Evolutionary conservation across 73 alveolate species (phyloP).

Genomic region (Stentor roeselii): DNA sequence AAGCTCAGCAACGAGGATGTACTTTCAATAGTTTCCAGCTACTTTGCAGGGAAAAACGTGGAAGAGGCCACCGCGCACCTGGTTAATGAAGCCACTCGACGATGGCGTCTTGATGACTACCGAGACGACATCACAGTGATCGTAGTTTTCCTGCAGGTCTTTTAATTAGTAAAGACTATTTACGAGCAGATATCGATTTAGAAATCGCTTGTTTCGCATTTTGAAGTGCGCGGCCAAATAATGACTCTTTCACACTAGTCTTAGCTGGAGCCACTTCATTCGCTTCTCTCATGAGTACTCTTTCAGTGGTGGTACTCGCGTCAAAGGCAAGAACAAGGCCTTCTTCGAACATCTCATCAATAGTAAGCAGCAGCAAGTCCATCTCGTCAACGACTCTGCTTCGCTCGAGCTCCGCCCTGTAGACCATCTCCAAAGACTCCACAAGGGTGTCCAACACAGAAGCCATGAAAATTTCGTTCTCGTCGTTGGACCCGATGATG

Average conservation of each 20-base stretch:
- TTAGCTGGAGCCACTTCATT: background rate
- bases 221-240: background rate
- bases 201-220: slow-evolving; percentile 20
- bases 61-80: background rate
- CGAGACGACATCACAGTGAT: background rate
- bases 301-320: background rate
- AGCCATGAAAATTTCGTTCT: slow-evolving; percentile 17
- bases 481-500: background rate
- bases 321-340: background rate
- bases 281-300: slow-evolving; percentile 18
- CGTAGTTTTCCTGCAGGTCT: background rate
- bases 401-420: background rate
- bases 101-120: background rate
- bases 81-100: background rate
- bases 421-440: slow-evolving; percentile 3
- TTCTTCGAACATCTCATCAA: slow-evolving; percentile 22
- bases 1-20: slow-evolving; percentile 32
- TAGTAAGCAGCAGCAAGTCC: slow-evolving; percentile 20
- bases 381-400: background rate
- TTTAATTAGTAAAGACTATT: too few relatives aligned
- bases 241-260: background rate
- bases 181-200: background rate
- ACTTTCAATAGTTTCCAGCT: background rate
- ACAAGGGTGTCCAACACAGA: background rate
- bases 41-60: background rate